Evolutionary conservation across 768 basidiomycete species (phyloP).

Genomic region (Phanerodontia chrysosporium): DNA sequence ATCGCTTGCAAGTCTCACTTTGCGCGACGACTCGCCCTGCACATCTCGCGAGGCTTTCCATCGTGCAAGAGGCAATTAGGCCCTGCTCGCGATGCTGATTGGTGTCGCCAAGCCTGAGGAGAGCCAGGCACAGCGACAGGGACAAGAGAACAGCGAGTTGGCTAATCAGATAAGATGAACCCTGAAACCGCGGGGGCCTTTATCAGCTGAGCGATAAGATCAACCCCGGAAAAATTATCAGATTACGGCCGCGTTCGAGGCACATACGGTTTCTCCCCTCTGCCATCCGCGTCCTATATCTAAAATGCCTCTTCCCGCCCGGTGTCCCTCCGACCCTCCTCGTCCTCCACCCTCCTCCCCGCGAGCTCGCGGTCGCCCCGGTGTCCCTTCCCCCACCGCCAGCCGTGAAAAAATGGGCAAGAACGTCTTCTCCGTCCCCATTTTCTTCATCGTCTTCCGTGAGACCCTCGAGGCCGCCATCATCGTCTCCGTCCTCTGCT

Average conservation of each 20-base stretch:
- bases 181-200: background rate
- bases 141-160: background rate
- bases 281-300: constrained; percentile 8
- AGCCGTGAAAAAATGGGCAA: constrained; percentile 47
- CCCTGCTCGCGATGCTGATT: background rate
- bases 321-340: constrained; percentile 4
- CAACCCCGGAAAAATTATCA: constrained; percentile 21
- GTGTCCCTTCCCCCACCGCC: constrained; percentile 11
- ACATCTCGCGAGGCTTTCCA: background rate
- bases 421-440: constrained; percentile 82
- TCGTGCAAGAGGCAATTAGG: background rate
- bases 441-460: constrained; percentile 96
- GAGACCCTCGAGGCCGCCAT: constrained; percentile 92
- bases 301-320: constrained; percentile 1
- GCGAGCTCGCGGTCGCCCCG: constrained; percentile 5
- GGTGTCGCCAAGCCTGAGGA: background rate
- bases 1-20: background rate
- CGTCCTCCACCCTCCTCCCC: constrained; percentile 13
- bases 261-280: constrained; percentile 4
- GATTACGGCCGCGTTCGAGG: constrained; percentile 16
- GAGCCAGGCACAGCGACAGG: background rate
- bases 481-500: constrained; percentile 88
- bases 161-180: constrained; percentile 25
- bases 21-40: background rate
- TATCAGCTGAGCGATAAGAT: constrained; percentile 11